Conservation (phyloP, 805 yeast genomes). For the Myxozyma lipomycoides region DNA sequence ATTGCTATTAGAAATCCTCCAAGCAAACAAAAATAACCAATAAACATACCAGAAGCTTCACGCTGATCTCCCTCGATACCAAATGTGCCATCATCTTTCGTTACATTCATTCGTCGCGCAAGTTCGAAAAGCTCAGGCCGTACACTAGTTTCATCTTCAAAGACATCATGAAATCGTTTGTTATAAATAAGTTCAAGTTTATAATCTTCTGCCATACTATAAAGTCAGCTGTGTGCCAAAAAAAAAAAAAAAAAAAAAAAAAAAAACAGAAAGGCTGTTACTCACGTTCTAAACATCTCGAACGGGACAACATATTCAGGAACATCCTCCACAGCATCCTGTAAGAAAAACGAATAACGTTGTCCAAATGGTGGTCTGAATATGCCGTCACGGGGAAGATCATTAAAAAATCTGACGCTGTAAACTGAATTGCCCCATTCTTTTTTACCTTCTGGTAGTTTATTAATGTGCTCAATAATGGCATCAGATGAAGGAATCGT, state of each 20-base stretch:
- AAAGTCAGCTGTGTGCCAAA: not conserved
- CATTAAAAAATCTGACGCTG: slow-evolving; percentile 72
- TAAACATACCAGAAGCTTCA: slow-evolving; percentile 80
- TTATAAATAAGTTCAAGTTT: slow-evolving; percentile 68
- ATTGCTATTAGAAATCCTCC: slow-evolving; percentile 23
- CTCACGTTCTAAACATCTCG: slow-evolving; percentile 62
- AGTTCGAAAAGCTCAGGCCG: slow-evolving; percentile 32
- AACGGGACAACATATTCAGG: slow-evolving; percentile 97
- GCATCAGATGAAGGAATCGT: slow-evolving; percentile 91
- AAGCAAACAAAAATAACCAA: slow-evolving; percentile 65
- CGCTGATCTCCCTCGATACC: slow-evolving; percentile 88
- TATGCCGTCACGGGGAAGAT: slow-evolving; percentile 70
- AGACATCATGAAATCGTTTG: slow-evolving; percentile 76
- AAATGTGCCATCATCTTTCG: slow-evolving; percentile 70
- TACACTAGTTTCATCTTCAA: slow-evolving; percentile 73
- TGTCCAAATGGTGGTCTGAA: slow-evolving; percentile 79
- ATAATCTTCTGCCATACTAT: slow-evolving; percentile 71
- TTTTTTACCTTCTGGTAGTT: slow-evolving; percentile 49
- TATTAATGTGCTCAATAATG: slow-evolving; percentile 61
- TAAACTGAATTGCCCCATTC: slow-evolving; percentile 85
- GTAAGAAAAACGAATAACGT: slow-evolving; percentile 70
- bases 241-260: not conserved
- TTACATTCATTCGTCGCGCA: slow-evolving; percentile 44
- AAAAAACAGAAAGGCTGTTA: not conserved
- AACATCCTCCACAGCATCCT: slow-evolving; percentile 93